phyloP scores from a whole-genome alignment of 257 asterid genomes.

The Solanum okadae region DNA sequence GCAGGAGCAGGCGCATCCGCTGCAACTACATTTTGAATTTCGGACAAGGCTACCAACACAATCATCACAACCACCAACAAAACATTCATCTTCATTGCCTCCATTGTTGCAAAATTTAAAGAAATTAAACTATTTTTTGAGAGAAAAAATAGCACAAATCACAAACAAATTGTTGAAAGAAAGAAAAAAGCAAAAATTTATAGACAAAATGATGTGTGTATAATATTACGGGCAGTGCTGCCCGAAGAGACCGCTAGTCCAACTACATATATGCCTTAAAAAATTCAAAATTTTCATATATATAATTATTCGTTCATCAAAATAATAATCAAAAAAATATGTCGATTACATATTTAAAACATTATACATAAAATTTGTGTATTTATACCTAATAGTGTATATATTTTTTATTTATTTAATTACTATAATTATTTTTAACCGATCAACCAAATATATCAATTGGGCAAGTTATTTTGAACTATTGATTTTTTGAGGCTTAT shows the following conservation, averaged over 20 bases:
- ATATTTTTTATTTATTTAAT: not conserved
- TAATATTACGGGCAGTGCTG: slow-evolving; percentile 18
- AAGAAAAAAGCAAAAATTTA: not conserved
- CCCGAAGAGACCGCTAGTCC: slow-evolving; percentile 23
- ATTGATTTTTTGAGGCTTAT: not conserved
- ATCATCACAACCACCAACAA: slow-evolving; percentile 20
- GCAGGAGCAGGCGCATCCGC: slow-evolving; percentile 12
- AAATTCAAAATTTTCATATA: not conserved
- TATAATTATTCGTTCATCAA: not conserved
- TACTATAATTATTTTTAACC: not conserved
- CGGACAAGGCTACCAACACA: slow-evolving; percentile 18
- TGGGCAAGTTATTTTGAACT: not conserved
- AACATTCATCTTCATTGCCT: slow-evolving; percentile 39
- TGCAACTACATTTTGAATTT: slow-evolving; percentile 27
- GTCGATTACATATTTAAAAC: not conserved
- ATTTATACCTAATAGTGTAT: not conserved
- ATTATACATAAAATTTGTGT: not conserved
- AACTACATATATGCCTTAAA: not conserved
- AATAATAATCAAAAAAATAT: not conserved
- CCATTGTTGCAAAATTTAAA: slow-evolving; percentile 16
- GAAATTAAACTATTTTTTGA: not conserved
- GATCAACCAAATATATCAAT: not conserved
- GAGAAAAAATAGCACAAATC: not conserved
- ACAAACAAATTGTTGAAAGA: not conserved
- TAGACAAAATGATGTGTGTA: not conserved